Conservation (phyloP, 2,329 filamentous ascomycete species). For the Hymenoscyphus infarciens region DNA sequence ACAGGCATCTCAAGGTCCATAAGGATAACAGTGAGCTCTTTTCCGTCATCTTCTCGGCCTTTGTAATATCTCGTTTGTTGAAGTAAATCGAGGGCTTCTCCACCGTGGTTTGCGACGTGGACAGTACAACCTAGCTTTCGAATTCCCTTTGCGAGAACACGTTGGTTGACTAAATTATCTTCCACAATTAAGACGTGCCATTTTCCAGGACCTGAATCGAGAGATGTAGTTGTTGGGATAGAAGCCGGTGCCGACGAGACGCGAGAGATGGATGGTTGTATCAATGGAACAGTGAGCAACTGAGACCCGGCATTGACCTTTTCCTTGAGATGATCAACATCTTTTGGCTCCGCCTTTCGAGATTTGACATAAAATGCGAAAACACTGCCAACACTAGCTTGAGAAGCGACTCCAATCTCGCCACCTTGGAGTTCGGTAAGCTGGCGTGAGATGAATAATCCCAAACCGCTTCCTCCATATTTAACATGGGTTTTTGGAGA, state of each 20-base stretch:
- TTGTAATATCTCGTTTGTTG: conserved; percentile 57
- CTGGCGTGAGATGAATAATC: conserved; percentile 74
- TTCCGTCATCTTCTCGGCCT: conserved; percentile 85
- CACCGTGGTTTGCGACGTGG: conserved; percentile 60
- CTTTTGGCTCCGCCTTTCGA: conserved; percentile 16
- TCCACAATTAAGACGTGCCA: conserved; percentile 76
- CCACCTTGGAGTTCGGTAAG: conserved; percentile 75
- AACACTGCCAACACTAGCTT: conserved; percentile 64
- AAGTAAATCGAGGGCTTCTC: conserved; percentile 73
- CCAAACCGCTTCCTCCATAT: conserved; percentile 74
- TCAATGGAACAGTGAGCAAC: conserved; percentile 35
- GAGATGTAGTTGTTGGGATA: neutral
- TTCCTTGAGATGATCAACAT: conserved; percentile 46
- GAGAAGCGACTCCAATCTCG: conserved; percentile 66
- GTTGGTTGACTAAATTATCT: conserved; percentile 80
- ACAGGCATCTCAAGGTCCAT: conserved; percentile 80
- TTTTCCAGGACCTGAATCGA: conserved; percentile 44
- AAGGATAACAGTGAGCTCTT: conserved; percentile 60
- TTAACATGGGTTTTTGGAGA: conserved; percentile 73
- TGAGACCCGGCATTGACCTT: conserved; percentile 60
- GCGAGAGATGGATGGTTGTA: conserved; percentile 1
- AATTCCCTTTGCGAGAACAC: conserved; percentile 62
- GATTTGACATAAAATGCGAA: conserved; percentile 65
- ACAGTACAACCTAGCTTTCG: conserved; percentile 55
- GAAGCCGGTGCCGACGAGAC: conserved; percentile 3